phyloP scores from a whole-genome alignment of 345 rosid species.

The Syzygium grande region DNA sequence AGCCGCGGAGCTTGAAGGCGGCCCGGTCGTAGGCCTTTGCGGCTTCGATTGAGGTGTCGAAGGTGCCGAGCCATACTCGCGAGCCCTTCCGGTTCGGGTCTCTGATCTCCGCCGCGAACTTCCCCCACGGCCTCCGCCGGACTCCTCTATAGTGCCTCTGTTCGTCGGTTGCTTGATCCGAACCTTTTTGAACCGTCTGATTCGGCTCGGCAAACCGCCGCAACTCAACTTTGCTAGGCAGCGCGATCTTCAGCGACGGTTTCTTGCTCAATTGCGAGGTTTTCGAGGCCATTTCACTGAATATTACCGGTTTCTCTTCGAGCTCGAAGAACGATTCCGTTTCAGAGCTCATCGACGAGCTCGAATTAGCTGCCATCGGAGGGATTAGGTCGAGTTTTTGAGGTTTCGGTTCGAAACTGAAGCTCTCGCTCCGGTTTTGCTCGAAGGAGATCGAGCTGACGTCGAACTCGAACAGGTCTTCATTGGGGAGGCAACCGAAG shows the following conservation, averaged over 20 bases:
- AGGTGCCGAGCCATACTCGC: constrained; percentile 88
- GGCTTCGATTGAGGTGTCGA: constrained; percentile 60
- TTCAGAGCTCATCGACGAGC: background rate
- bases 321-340: constrained; percentile 7
- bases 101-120: constrained; percentile 93
- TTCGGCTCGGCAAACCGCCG: constrained; percentile 22
- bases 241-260: constrained; percentile 40
- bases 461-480: constrained; percentile 12
- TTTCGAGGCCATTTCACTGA: constrained; percentile 21
- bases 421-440: background rate
- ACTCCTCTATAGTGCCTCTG: constrained; percentile 83
- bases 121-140: constrained; percentile 90
- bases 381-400: background rate
- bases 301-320: constrained; percentile 34
- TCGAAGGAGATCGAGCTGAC: background rate
- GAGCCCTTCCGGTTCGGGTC: constrained; percentile 73
- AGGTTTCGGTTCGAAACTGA: background rate
- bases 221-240: constrained; percentile 44
- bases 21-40: constrained; percentile 86
- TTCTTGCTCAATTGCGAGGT: constrained; percentile 6
- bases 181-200: background rate
- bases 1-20: constrained; percentile 69
- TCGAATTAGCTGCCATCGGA: background rate
- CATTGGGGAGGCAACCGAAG: background rate
- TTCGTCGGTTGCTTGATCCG: constrained; percentile 3